These are phyloP conservation scores for Cornus suecica DNA, from an alignment of 148 eudicot genomes.

Conservation along the genomic window DNA sequence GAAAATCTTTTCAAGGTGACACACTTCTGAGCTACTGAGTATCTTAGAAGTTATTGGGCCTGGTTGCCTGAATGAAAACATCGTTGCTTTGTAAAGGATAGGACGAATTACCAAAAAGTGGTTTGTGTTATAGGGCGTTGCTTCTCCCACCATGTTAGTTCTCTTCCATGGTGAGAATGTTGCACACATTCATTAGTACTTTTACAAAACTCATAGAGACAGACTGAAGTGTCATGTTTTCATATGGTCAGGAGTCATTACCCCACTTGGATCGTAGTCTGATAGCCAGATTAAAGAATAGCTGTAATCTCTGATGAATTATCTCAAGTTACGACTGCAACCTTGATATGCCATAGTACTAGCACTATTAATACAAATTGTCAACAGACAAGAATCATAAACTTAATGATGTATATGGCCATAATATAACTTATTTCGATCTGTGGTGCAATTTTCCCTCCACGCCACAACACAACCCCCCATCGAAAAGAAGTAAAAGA, in stretches of 20 bases:
- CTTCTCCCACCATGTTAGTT: no score
- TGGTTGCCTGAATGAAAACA: not conserved
- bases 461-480: no score
- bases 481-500: no score
- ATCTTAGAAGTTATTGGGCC: not conserved
- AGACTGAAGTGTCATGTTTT: no score
- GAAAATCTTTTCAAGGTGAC: not conserved
- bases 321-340: not conserved
- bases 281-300: not conserved
- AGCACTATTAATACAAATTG: not conserved
- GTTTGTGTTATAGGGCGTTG: no score
- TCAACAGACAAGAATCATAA: not conserved
- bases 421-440: no score
- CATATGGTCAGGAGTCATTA: no score
- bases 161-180: no score
- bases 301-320: not conserved
- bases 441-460: no score
- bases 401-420: not conserved
- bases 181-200: no score
- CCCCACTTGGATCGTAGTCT: not conserved
- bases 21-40: not conserved
- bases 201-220: no score
- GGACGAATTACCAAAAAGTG: not conserved
- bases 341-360: not conserved
- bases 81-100: not conserved